Percentiles rank a stretch among this genome's conserved stretches.
These are phyloP conservation scores for Fusarium xylarioides DNA, from an alignment of 2,329 filamentous ascomycete genomes.

Conservation along the genomic window DNA sequence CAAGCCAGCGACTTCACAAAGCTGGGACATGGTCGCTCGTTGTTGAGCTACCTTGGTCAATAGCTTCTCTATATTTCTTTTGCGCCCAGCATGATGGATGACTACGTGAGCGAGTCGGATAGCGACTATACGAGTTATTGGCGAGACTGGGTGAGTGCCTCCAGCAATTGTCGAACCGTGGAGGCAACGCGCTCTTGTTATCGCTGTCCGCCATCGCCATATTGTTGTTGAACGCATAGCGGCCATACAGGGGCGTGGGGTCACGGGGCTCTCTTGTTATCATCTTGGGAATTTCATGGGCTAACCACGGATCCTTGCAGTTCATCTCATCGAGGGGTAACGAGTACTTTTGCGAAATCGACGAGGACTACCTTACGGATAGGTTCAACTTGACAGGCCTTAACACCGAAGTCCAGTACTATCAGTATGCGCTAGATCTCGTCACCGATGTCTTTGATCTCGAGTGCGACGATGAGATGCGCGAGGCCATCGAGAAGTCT, in stretches of 20 bases:
- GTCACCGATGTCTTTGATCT: slow-evolving; percentile 99
- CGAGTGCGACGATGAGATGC: slow-evolving; percentile 98
- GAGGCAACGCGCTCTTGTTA: slow-evolving; percentile 2
- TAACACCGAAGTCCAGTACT: slow-evolving; percentile 97
- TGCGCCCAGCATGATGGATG: slow-evolving; percentile 75
- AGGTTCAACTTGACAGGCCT: slow-evolving; percentile 97
- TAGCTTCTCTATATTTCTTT: slow-evolving; percentile 10
- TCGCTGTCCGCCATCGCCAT: background rate
- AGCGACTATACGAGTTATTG: slow-evolving; percentile 99
- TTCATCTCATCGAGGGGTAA: slow-evolving; percentile 98
- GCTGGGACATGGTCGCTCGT: slow-evolving; percentile 44
- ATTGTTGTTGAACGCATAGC: background rate
- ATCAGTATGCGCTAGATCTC: slow-evolving; percentile 97
- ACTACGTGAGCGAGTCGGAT: slow-evolving; percentile 97
- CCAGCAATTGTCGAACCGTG: background rate
- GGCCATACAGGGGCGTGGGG: slow-evolving; percentile 16
- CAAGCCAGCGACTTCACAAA: background rate
- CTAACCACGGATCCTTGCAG: slow-evolving; percentile 57
- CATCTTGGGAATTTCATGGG: background rate
- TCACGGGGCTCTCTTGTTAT: background rate
- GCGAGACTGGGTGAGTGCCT: slow-evolving; percentile 91
- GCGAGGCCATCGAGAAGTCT: slow-evolving; percentile 97
- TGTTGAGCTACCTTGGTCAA: slow-evolving; percentile 35
- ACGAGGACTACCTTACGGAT: slow-evolving; percentile 98
- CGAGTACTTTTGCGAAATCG: slow-evolving; percentile 99